These are phyloP conservation scores for Podaxis rugospora DNA, from an alignment of 768 basidiomycete genomes.

Conservation along the genomic window DNA sequence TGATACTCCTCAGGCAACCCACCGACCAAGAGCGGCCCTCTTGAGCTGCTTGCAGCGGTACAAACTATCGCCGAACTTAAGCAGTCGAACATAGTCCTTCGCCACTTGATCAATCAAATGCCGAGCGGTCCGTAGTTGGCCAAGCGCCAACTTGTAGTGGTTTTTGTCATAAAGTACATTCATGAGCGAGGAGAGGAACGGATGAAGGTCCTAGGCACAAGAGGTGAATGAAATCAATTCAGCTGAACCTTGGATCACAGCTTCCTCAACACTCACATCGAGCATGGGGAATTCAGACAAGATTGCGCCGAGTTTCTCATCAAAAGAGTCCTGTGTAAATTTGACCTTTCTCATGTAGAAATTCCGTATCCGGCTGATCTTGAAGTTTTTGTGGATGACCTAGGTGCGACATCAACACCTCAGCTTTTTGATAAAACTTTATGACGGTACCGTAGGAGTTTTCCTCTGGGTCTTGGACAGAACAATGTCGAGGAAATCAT, in stretches of 20 bases:
- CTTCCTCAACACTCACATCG: conserved; percentile 57
- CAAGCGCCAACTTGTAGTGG: conserved; percentile 97
- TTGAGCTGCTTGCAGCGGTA: conserved; percentile 99
- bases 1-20: conserved; percentile 24
- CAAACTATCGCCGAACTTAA: conserved; percentile 97
- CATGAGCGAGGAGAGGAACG: conserved; percentile 91
- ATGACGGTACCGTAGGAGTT: conserved; percentile 77
- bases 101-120: conserved; percentile 97
- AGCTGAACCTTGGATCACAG: conserved; percentile 9
- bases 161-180: conserved; percentile 99
- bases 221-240: conserved; percentile 22
- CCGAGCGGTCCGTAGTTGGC: conserved; percentile 91
- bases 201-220: conserved; percentile 74
- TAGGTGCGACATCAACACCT: conserved; percentile 23
- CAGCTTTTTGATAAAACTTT: neutral
- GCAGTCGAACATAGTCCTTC: conserved; percentile 93
- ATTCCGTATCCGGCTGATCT: conserved; percentile 96
- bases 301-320: conserved; percentile 92
- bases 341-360: conserved; percentile 99
- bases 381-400: conserved; percentile 99
- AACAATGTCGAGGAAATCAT: conserved; percentile 93
- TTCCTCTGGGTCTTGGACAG: conserved; percentile 93
- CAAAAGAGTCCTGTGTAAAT: conserved; percentile 95
- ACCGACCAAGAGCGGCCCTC: conserved; percentile 95
- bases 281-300: conserved; percentile 96